These are phyloP conservation scores for Rhodotorula graminis DNA, from an alignment of 768 basidiomycete genomes.

Conservation along the genomic window DNA sequence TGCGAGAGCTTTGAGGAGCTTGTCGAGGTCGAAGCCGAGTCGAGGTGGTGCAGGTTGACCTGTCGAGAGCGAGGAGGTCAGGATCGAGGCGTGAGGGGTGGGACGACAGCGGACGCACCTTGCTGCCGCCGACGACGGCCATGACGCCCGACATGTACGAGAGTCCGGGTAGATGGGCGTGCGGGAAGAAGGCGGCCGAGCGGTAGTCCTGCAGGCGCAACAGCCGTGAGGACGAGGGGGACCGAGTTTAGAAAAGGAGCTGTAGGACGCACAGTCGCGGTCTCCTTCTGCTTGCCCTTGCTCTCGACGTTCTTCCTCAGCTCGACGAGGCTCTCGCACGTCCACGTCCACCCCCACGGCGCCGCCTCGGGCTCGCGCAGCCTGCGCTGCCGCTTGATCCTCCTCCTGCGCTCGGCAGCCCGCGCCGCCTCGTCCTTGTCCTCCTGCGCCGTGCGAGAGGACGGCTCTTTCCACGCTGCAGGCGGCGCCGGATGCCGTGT, in stretches of 20 bases:
- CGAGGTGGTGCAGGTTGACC: constrained; percentile 4
- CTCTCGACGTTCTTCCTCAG: neutral
- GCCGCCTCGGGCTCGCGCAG: neutral
- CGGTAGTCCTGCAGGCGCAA: neutral
- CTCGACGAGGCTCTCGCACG: too few species aligned
- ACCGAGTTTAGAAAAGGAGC: neutral
- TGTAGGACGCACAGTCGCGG: neutral
- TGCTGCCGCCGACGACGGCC: constrained; percentile 6
- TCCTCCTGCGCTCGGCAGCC: neutral
- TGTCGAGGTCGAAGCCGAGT: neutral
- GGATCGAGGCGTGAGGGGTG: too few species aligned
- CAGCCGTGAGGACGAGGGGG: too few species aligned
- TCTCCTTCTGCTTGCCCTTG: neutral
- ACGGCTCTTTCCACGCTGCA: neutral
- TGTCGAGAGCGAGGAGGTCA: neutral
- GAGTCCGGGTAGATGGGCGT: neutral
- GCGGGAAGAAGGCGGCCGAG: constrained; percentile 13
- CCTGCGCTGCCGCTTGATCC: neutral
- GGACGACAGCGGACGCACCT: neutral
- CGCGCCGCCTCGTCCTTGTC: neutral
- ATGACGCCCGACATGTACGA: constrained; percentile 4
- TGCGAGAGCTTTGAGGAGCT: neutral
- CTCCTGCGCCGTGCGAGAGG: neutral
- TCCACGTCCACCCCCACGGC: constrained; percentile 11
- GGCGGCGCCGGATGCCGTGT: neutral